Evolutionary conservation across 441 rosid genomes (phyloP).

Genomic region (Raphanus hybrid): DNA sequence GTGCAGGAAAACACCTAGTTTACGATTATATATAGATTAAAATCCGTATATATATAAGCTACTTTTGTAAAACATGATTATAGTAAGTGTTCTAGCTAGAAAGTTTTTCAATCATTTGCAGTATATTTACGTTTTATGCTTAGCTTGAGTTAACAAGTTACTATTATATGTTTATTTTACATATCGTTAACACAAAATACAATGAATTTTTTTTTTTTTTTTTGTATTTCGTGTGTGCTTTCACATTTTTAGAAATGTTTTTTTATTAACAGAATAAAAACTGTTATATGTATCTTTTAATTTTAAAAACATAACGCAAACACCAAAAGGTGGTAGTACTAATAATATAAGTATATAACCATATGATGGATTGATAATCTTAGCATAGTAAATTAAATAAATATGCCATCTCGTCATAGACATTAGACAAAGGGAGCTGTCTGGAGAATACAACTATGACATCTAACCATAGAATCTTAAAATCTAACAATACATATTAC

Average conservation of each 20-base stretch:
- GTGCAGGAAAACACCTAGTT: too few species aligned
- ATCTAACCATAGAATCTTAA: conserved; percentile 8
- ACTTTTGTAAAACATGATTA: too few species aligned
- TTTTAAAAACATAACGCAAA: too few species aligned
- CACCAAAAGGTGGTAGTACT: conserved; percentile 3
- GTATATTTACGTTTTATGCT: not conserved
- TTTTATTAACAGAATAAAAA: too few species aligned
- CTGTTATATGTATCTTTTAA: too few species aligned
- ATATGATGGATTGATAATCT: not conserved
- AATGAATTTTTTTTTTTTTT: too few species aligned
- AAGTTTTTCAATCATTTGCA: not conserved
- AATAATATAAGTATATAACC: not conserved
- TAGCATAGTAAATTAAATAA: not conserved
- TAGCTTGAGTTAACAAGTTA: not conserved
- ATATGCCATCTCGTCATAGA: not conserved
- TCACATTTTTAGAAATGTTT: too few species aligned
- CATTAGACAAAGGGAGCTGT: conserved; percentile 9
- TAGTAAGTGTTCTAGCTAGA: not conserved
- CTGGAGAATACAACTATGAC: conserved; percentile 6
- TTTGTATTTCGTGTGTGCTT: too few species aligned
- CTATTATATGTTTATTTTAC: not conserved
- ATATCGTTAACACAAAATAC: too few species aligned
- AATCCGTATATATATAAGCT: too few species aligned
- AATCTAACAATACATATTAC: too few species aligned
- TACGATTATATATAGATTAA: too few species aligned